Evolutionary conservation across 495 filamentous ascomycete genomes (phyloP), one percentile per base, ranked within the genome.

Genomic region (Podospora pseudoanserina): DNA sequence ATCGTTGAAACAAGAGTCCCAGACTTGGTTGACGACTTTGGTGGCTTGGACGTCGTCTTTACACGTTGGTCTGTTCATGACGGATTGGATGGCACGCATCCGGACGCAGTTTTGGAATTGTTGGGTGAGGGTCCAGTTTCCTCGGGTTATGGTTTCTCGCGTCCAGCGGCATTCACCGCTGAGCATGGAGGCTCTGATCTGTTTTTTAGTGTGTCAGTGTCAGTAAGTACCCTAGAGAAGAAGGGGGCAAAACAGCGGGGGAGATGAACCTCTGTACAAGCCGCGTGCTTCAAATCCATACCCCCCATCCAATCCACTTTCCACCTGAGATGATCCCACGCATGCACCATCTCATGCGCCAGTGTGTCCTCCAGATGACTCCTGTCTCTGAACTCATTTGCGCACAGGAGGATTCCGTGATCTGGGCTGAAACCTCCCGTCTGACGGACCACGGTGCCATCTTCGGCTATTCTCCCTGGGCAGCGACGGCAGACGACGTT

Each of bases 311-410:
- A 92, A 70, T 99, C 88, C 49, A 97, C 88, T 79, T 96, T 92
- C 81, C 92, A 99, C 70, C 93, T 78, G 72, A 97, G 75, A 78
- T 97, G 91, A 75, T 99, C 95, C 82, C 92, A 98, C 9, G 93
- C 94, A 81, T 99, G 95, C 65, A 99, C 89, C 90, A 99, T 93
- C 82, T 99, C 95, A 80, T 99, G 95, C 56, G 95, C 90, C 74
- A 99, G 82, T 39, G 92, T 97, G 76, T 99, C 95, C 82, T 99
- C 95, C 70, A 96, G 73, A 73, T 96, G 91, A 2, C 87, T 84
- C 60, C 86, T 82, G 73, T 90, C 86, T 60, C 86, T 80, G 77
- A 97, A 82, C 77, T 91, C 86, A 75, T 99, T 98, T 32, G 96
- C 91, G 76, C 96, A 98, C 3, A 99, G 77, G 74, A 93, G 69